Base-by-base conservation (phyloP, 2,329 filamentous ascomycete species). In the Aschersonia sp. region DNA sequence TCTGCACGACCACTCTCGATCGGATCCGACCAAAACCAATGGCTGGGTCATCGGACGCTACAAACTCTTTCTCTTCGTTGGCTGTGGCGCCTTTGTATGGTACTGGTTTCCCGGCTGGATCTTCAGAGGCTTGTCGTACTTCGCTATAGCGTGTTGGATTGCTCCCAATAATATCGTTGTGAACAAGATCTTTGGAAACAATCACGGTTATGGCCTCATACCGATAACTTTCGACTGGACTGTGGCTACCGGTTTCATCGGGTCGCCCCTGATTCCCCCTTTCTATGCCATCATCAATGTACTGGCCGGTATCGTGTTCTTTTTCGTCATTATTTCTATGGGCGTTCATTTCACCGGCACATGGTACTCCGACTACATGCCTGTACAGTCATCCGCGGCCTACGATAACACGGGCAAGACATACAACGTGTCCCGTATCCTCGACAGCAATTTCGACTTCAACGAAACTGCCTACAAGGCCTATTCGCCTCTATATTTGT, bases 1-100 rank as follows among this genome's bases (percentile, higher is more conserved):
- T 40, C 63, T 71, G 41, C 68, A 71, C 53, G 68, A 71, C 49
- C 67, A 70, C 54, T 64, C 65, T 3, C 61, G 59, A 10, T 68
- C 68, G 5, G 67, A 76, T 53, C 71, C 74, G 1, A 58, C 65
- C 44, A 72, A 71, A 47, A 70, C 70, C 30, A 72, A 69, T 55
- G 80, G 81, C 43, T 85, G 82, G 81, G 69, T 58, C 35, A 71
- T 84, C 45, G 73, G 76, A n/a, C 74, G 79, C 46, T 83, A 81
- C 60, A 71, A 70, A 52, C 77, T 77, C 59, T 84, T 84, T 64
- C 57, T 81, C 48, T 73, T 74, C 53, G 67, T 80, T 38, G 74
- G 75, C 53, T 57, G 63, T 30, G 72, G 63, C 20, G 70, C 74
- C 30, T 72, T 71, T 50, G 58, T 71, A 40, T 74, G 75, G 74